Percentiles rank a stretch among this genome's conserved stretches.
Conservation (phyloP, 495 filamentous ascomycete genomes). For the Daldinia caldariorum region DNA sequence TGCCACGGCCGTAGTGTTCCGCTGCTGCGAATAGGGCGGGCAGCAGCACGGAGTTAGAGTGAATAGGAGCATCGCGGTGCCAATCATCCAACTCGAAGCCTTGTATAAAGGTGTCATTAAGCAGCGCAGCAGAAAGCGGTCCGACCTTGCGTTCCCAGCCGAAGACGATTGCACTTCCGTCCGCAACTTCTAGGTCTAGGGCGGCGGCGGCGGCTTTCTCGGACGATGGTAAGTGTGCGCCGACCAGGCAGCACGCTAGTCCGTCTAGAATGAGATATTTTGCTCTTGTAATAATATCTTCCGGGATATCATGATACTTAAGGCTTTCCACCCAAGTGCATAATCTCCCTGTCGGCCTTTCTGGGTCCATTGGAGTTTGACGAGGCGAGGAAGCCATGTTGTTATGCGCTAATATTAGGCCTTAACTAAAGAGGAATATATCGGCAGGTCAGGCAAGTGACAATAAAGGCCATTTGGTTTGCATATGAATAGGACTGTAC, state of each 20-base stretch:
- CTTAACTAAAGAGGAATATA: background rate
- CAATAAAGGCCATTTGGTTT: background rate
- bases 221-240: background rate
- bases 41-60: background rate
- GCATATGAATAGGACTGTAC: background rate
- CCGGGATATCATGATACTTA: background rate
- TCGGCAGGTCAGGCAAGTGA: background rate
- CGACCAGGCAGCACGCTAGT: background rate
- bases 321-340: background rate
- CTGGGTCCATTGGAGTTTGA: background rate
- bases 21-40: background rate
- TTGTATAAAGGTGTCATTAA: background rate
- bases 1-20: background rate
- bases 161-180: background rate
- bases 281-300: background rate
- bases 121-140: background rate
- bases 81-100: background rate
- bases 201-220: background rate
- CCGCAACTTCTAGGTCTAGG: background rate
- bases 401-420: background rate
- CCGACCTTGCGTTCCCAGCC: background rate
- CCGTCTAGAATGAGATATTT: constrained; percentile 1
- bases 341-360: background rate
- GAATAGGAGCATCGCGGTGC: background rate
- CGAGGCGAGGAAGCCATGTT: background rate